Evolutionary conservation across 176 grass and related monocot genomes (phyloP), one percentile per base, ranked within the genome.

Genomic region (Poa annua): DNA sequence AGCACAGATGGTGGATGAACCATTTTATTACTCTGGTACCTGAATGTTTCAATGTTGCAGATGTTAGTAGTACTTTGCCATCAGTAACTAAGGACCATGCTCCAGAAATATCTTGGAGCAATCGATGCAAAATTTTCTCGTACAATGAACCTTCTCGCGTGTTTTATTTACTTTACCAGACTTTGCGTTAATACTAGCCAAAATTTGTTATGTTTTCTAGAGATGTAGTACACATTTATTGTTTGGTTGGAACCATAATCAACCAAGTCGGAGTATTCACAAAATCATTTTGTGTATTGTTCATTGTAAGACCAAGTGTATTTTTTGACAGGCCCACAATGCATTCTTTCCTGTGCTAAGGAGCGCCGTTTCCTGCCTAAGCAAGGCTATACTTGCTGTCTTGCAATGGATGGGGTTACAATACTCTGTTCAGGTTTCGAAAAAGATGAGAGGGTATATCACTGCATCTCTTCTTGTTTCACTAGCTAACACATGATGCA

Each of bases 361-460:
- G 96, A 98, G 79, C 90, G 72, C 32, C 89, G 87, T 51, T 81
- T 41, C 83, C 88, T 98, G 59, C 96, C 96, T 76, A 93, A 98
- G 80, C 88, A 98, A 95, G 89, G 85, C 38, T 98, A 98, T 86
- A 98, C 96, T 73, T 98, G 96, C 83, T 98, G 96, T 75, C 92
- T 98, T 75, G 90, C 96, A 65, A 95, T 98, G 96, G 96, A 98
- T 85, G 90, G 90, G 41, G 96, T 95, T 81, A 98, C 84, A 76
- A 86, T 89, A 86, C 79, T 93, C 45, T 76, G 88, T 86, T 95
- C 92, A 86, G 92, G 96, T 38, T 98, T 98, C 62, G 96, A 91
- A 65, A 95, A 93, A 39, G 89, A 86, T 68, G 90, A 93, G 77
- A 95, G 92, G 90, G 96, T 98, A 76, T 74, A 75, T 70, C 44